phyloP scores from a whole-genome alignment of 1,139 yeast genomes.

The Yamadazyma dendronema region DNA sequence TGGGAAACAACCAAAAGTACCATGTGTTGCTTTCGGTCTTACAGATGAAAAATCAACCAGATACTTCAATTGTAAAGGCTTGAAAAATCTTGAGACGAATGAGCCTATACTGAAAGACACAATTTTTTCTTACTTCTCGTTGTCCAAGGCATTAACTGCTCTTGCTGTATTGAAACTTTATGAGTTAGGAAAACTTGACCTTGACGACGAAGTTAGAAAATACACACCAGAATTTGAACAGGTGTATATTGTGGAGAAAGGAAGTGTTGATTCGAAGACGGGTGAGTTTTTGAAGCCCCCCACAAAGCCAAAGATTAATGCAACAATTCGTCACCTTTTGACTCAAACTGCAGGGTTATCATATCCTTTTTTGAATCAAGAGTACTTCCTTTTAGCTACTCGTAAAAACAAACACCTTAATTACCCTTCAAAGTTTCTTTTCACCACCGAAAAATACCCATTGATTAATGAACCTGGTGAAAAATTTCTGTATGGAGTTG shows the following conservation, averaged over 20 bases:
- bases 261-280: constrained; percentile 29
- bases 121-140: constrained; percentile 40
- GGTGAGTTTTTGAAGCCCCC: constrained; percentile 33
- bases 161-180: constrained; percentile 45
- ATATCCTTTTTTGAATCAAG: constrained; percentile 38
- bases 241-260: constrained; percentile 40
- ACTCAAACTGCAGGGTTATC: constrained; percentile 54
- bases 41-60: constrained; percentile 23
- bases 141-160: constrained; percentile 49
- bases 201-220: constrained; percentile 41
- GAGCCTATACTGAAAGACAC: constrained; percentile 24
- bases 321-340: constrained; percentile 49
- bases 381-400: constrained; percentile 11
- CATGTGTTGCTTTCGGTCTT: constrained; percentile 30
- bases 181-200: constrained; percentile 41
- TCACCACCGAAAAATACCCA: constrained; percentile 35
- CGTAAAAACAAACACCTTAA: constrained; percentile 9
- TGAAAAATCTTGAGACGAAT: constrained; percentile 21
- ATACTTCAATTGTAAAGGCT: constrained; percentile 27
- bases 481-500: constrained; percentile 50
- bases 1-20: constrained; percentile 18
- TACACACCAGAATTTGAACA: constrained; percentile 42
- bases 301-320: constrained; percentile 30
- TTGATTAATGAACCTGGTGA: constrained; percentile 54
- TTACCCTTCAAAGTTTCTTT: constrained; percentile 25